A percentile compares a stretch with the other conserved stretches of the same genome.
Conservation (phyloP, 1,284 basidiomycete species). For the Phylloporus gajari region DNA sequence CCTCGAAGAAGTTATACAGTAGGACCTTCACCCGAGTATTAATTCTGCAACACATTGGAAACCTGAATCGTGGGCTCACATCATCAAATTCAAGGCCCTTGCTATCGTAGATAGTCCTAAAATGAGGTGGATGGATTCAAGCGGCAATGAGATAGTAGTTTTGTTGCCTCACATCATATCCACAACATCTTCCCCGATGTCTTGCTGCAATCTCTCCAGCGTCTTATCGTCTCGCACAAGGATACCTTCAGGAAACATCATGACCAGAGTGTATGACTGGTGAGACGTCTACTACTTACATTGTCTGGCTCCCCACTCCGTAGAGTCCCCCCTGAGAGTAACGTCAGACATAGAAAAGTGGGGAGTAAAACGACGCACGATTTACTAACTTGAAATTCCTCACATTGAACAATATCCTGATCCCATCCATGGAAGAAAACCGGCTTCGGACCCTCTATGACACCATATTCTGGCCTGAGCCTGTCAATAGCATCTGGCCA, state of each 20-base stretch:
- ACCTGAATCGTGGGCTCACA: conserved; percentile 45
- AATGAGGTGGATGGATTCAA: background rate
- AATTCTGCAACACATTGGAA: background rate
- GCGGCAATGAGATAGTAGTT: too few relatives aligned
- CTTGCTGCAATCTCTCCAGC: conserved; percentile 56
- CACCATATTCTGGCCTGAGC: conserved; percentile 66
- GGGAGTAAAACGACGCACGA: too few relatives aligned
- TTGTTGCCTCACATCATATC: conserved; percentile 63
- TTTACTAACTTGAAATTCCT: conserved; percentile 66
- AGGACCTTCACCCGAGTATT: conserved; percentile 60
- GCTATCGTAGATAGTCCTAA: conserved; percentile 76
- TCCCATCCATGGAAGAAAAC: conserved; percentile 69
- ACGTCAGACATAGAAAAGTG: background rate
- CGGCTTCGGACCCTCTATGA: conserved; percentile 69
- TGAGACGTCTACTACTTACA: conserved; percentile 51
- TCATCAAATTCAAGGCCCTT: conserved; percentile 82
- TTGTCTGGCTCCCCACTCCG: conserved; percentile 76
- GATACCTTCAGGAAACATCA: conserved; percentile 58
- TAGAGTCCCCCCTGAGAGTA: conserved; percentile 53
- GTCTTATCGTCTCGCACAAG: conserved; percentile 72
- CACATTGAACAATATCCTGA: conserved; percentile 60
- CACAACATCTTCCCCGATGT: conserved; percentile 66
- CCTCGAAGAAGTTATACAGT: conserved; percentile 76
- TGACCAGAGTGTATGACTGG: background rate
- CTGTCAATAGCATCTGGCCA: conserved; percentile 76